These are phyloP conservation scores for Dovyalis caffra DNA, from an alignment of 345 rosid genomes.

Conservation along the genomic window DNA sequence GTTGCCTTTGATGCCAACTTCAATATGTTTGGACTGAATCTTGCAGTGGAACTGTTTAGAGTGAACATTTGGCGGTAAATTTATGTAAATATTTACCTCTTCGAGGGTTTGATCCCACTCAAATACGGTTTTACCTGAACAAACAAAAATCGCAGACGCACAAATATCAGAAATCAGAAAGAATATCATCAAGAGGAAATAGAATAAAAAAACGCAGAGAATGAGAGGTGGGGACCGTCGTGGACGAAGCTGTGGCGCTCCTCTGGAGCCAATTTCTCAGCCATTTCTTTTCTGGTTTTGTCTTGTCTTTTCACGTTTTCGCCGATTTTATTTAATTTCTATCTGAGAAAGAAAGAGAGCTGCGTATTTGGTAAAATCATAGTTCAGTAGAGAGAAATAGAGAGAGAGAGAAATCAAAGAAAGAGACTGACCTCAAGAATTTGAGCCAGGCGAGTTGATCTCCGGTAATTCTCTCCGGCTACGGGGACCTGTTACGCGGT, in stretches of 20 bases:
- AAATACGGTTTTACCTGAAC: constrained; percentile 66
- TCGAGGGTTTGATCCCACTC: constrained; percentile 97
- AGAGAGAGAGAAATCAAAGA: background rate
- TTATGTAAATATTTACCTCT: constrained; percentile 78
- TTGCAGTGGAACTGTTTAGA: constrained; percentile 79
- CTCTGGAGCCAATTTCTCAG: constrained; percentile 71
- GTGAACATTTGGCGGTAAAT: constrained; percentile 60
- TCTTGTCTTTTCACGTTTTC: background rate
- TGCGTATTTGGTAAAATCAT: background rate
- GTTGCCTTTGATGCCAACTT: constrained; percentile 93
- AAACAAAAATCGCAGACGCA: background rate
- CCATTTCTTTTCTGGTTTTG: constrained; percentile 29
- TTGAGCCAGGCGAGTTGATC: background rate
- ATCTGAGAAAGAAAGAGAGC: background rate
- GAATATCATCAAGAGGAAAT: background rate
- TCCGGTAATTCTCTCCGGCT: background rate
- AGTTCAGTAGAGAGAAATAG: background rate
- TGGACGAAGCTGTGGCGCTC: constrained; percentile 53
- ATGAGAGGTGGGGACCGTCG: constrained; percentile 30
- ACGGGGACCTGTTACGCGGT: background rate
- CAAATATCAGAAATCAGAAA: background rate
- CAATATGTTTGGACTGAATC: constrained; percentile 81
- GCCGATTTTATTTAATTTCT: constrained; percentile 1
- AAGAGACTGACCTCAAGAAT: background rate
- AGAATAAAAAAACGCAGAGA: background rate